Evolutionary conservation across 2,329 filamentous ascomycete species (phyloP), one percentile per base, ranked within the genome.

Genomic region (Triangularia setosa): DNA sequence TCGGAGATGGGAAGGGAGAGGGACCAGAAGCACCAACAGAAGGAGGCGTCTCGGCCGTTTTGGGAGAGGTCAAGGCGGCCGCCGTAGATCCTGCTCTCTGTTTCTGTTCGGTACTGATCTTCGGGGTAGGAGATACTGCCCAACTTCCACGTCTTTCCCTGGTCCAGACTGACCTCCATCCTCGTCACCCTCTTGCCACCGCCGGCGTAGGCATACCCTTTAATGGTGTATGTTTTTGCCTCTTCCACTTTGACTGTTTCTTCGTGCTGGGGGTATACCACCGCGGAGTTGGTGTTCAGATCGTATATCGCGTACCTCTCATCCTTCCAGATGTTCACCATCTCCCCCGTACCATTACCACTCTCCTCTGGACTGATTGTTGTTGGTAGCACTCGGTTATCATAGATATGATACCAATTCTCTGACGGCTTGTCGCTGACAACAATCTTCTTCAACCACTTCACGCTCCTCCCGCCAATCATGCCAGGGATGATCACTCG

Each of bases 321-420:
- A 73, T 97, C 93, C 71, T 81, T 89, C 93, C 93, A 97, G 79
- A 88, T 91, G 23, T 89, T 85, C 0, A 87, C 85, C 61, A 93
- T 81, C 67, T 90, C 85, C 1, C 88, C 88, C 8, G 40, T 48
- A 4, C 40, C 40, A 11, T 9, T 21, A 1, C 40, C 40, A 64
- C 91, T 89, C 73, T 90, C 88, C 69, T 96, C 92, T 0, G 93
- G 92, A 11, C 88, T 89, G 16, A 97, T 83, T 84, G 88, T 93
- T 0, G 92, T 96, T 69, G 93, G 93, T 44, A 97, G 78, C 1
- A 97, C 92, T 64, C 92, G 83, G 74, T 97, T 97, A 75, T 97
- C 93, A 76, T 95, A 93, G 67, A 96, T 92, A 75, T 97, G 93
- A 72, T 97, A 97, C 92, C 92, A 96, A 73, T 96, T 97, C 67